These are phyloP conservation scores for Prorocentrum cordatum DNA, from an alignment of 169 alveolate species.

Conservation along the genomic window DNA sequence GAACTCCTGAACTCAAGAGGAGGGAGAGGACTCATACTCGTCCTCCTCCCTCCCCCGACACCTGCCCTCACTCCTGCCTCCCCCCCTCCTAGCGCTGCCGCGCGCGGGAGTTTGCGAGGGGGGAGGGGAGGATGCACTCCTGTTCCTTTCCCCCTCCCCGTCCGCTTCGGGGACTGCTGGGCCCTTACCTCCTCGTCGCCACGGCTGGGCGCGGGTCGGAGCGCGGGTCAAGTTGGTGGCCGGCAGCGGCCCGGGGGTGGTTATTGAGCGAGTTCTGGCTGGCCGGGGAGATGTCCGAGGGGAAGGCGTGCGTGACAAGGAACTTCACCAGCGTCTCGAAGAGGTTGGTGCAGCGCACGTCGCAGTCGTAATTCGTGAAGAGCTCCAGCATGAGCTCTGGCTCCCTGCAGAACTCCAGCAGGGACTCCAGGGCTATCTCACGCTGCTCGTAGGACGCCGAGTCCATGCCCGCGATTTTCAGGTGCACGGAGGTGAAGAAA, in stretches of 20 bases:
- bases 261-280: background rate
- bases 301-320: constrained; percentile 23
- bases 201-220: background rate
- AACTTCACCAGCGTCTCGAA: constrained; percentile 70
- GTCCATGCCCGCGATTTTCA: constrained; percentile 72
- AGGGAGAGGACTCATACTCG: too few relatives aligned
- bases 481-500: constrained; percentile 73
- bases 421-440: constrained; percentile 74
- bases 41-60: too few relatives aligned
- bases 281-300: constrained; percentile 16
- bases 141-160: background rate
- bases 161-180: background rate
- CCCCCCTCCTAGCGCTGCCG: too few relatives aligned
- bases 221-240: background rate
- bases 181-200: too few relatives aligned
- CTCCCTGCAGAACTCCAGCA: constrained; percentile 74
- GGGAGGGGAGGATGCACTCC: too few relatives aligned
- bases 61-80: too few relatives aligned
- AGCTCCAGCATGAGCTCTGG: constrained; percentile 73
- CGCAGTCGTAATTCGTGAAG: constrained; percentile 73
- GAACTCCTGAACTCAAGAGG: too few relatives aligned
- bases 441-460: constrained; percentile 70
- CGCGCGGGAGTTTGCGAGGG: too few relatives aligned
- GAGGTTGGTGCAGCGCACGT: constrained; percentile 69
- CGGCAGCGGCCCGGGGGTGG: background rate